phyloP scores from a whole-genome alignment of 2,329 filamentous ascomycete species.

The Microdochium paspali region DNA sequence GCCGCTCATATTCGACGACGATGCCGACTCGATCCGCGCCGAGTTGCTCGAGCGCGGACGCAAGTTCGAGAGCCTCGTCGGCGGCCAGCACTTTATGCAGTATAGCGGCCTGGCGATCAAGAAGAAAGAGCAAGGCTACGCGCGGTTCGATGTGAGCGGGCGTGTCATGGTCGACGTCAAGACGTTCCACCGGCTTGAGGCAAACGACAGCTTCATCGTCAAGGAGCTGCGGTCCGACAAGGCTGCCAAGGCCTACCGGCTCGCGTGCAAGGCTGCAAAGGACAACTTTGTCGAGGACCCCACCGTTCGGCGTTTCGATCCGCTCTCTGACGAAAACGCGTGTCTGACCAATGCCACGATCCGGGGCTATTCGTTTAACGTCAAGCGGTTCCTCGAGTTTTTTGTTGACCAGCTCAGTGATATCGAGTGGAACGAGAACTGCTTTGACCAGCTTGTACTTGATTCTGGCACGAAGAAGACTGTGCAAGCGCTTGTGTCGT shows the following conservation, averaged over 20 bases:
- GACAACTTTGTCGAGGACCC: conserved; percentile 14
- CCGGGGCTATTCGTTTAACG: conserved; percentile 19
- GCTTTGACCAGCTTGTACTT: conserved; percentile 35
- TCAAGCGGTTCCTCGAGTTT: conserved; percentile 23
- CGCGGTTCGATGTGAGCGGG: conserved; percentile 16
- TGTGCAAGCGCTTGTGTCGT: conserved; percentile 37
- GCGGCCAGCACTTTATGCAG: conserved; percentile 21
- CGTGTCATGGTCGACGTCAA: conserved; percentile 25
- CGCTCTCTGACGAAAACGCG: conserved; percentile 16
- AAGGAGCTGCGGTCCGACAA: conserved; percentile 7
- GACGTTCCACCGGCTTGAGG: conserved; percentile 19
- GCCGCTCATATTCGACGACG: conserved; percentile 18
- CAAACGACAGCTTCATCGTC: conserved; percentile 14
- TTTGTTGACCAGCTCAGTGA: conserved; percentile 30
- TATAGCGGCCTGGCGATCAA: conserved; percentile 20
- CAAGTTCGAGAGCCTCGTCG: conserved; percentile 18
- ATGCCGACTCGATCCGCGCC: conserved; percentile 8
- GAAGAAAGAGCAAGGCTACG: conserved; percentile 6
- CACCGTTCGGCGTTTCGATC: conserved; percentile 5
- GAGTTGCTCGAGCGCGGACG: conserved; percentile 19
- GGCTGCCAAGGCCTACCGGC: conserved; percentile 7
- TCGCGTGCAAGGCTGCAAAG: conserved; percentile 5
- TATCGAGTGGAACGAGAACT: conserved; percentile 33
- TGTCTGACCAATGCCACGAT: conserved; percentile 15
- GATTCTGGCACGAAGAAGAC: conserved; percentile 36